Evolutionary conservation across 2,329 filamentous ascomycete species (phyloP).

Genomic region (Xylariaceae sp.): DNA sequence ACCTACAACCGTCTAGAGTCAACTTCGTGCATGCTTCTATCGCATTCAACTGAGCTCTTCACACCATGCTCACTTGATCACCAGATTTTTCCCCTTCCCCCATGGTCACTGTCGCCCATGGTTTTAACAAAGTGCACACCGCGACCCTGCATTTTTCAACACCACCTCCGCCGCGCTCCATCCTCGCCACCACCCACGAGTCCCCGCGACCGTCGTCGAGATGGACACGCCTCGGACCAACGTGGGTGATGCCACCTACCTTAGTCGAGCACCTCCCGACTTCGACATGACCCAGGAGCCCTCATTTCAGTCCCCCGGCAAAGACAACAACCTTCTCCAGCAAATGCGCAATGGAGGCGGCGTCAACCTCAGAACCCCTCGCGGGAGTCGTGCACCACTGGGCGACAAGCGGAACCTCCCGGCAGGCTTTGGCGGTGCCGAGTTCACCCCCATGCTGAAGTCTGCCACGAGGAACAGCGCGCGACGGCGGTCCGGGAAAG

Average conservation of each 20-base stretch:
- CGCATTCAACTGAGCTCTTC: too few relatives aligned
- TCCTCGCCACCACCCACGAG: constrained; percentile 3
- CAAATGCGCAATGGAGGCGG: constrained; percentile 63
- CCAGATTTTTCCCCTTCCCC: too few relatives aligned
- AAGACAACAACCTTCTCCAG: constrained; percentile 68
- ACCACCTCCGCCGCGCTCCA: constrained; percentile 8
- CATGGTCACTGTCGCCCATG: too few relatives aligned
- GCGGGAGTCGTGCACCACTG: constrained; percentile 59
- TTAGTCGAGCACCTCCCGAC: constrained; percentile 57
- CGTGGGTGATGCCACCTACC: constrained; percentile 74
- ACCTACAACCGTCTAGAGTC: too few relatives aligned
- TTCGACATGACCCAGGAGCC: constrained; percentile 82
- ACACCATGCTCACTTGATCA: too few relatives aligned
- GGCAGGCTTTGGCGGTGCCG: constrained; percentile 56
- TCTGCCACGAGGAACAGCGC: constrained; percentile 65
- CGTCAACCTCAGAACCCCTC: constrained; percentile 64
- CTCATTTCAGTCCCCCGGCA: constrained; percentile 75
- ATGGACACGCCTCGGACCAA: constrained; percentile 84
- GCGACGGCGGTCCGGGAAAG: constrained; percentile 52
- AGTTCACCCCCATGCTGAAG: constrained; percentile 93
- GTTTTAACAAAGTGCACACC: not conserved
- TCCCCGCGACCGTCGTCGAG: constrained; percentile 8
- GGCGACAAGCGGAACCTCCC: constrained; percentile 66
- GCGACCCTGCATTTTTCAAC: constrained; percentile 2
- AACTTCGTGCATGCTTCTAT: too few relatives aligned